Percentiles rank a stretch among this genome's conserved stretches.
Evolutionary conservation across 768 basidiomycete species (phyloP).

Genomic region (Hericium erinaceus): DNA sequence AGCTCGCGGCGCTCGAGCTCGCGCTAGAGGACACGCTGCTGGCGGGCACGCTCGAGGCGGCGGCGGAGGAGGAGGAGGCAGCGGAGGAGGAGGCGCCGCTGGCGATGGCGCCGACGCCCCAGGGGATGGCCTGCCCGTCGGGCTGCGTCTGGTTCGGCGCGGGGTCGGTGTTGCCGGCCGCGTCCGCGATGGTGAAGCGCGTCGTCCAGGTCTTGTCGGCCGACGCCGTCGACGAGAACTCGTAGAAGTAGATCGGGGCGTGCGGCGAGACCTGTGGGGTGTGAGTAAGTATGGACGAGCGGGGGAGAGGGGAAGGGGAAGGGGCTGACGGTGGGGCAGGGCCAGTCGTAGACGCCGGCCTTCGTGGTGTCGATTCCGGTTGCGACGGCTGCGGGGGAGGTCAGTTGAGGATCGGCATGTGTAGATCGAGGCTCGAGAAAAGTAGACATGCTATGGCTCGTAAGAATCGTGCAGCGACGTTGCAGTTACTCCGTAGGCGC

Average conservation of each 20-base stretch:
- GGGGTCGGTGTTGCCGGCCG: slow-evolving; percentile 34
- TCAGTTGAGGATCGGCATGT: not conserved
- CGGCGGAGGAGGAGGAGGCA: slow-evolving; percentile 21
- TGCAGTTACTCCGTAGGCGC: not conserved
- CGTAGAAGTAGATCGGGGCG: slow-evolving; percentile 73
- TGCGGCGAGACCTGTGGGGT: slow-evolving; percentile 47
- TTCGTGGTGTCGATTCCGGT: slow-evolving; percentile 43
- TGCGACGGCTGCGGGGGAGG: slow-evolving; percentile 43
- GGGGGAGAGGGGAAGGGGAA: not conserved
- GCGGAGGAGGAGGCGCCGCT: slow-evolving; percentile 30
- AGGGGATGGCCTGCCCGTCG: slow-evolving; percentile 37
- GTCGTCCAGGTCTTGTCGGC: slow-evolving; percentile 51
- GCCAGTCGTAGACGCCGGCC: slow-evolving; percentile 38
- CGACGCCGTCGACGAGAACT: slow-evolving; percentile 45
- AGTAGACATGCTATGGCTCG: not conserved
- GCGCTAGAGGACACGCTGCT: not conserved
- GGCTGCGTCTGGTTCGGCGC: slow-evolving; percentile 49
- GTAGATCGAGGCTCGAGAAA: not conserved
- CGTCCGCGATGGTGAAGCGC: slow-evolving; percentile 63
- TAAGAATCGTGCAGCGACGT: not conserved
- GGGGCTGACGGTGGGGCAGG: slow-evolving; percentile 58
- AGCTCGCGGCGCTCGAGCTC: not conserved
- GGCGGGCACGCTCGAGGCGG: not conserved
- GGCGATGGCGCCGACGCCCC: slow-evolving; percentile 54
- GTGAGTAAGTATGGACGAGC: not conserved